These are phyloP conservation scores for Tympanopsis confertula DNA, from an alignment of 2,329 filamentous ascomycete genomes.

Conservation along the genomic window DNA sequence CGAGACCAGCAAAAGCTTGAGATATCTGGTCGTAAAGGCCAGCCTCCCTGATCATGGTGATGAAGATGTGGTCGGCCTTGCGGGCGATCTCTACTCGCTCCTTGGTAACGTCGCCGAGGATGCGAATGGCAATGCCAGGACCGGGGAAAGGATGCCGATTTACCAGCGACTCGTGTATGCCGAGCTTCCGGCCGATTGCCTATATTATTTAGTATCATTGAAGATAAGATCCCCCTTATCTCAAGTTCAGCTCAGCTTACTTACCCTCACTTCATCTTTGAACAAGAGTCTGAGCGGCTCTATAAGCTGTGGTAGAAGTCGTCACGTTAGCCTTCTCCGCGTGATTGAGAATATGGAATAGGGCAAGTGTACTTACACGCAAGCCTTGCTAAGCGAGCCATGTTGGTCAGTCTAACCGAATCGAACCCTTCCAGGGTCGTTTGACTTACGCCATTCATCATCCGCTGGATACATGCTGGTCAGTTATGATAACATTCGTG, in stretches of 20 bases:
- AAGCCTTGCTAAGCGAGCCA: constrained; percentile 3
- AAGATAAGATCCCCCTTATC: too few relatives aligned
- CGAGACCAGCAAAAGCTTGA: constrained; percentile 34
- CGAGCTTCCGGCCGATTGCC: constrained; percentile 54
- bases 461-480: constrained; percentile 7
- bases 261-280: constrained; percentile 75
- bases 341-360: constrained; percentile 27
- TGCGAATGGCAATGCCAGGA: constrained; percentile 56
- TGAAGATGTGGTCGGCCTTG: constrained; percentile 70
- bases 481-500: neutral
- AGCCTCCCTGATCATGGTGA: constrained; percentile 60
- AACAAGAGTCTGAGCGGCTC: constrained; percentile 72
- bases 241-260: too few relatives aligned
- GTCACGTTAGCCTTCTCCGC: constrained; percentile 18
- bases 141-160: constrained; percentile 72
- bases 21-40: constrained; percentile 57
- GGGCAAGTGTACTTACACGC: constrained; percentile 8
- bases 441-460: constrained; percentile 19
- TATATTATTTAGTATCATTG: too few relatives aligned
- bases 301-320: constrained; percentile 44
- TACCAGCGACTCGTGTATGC: constrained; percentile 64
- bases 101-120: constrained; percentile 58
- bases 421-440: constrained; percentile 13
- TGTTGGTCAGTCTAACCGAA: neutral
- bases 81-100: constrained; percentile 68